A percentile compares a stretch with the other conserved stretches of the same genome.
Evolutionary conservation across 2,329 filamentous ascomycete species (phyloP).

Genomic region (Fusarium graminum): DNA sequence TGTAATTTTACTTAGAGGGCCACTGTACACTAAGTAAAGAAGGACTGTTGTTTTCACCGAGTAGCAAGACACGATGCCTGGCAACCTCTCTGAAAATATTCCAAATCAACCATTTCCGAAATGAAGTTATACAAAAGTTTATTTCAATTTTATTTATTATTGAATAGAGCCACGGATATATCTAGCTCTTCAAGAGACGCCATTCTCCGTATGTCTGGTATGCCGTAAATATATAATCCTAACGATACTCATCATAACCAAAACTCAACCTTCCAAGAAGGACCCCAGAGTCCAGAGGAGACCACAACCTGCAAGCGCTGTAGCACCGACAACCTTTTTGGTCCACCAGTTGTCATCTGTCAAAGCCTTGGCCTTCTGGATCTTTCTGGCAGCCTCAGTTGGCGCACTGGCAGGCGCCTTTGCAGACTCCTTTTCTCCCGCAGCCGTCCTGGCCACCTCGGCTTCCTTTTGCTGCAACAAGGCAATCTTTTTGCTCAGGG

Average conservation of each 20-base stretch:
- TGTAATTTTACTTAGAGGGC: background rate
- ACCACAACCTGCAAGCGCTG: conserved; percentile 71
- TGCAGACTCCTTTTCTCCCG: conserved; percentile 41
- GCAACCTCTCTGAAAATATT: background rate
- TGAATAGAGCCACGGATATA: conserved; percentile 3
- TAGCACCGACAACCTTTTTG: conserved; percentile 73
- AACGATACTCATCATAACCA: conserved; percentile 1
- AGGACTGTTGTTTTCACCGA: background rate
- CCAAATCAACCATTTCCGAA: background rate
- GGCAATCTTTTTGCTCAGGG: conserved; percentile 77
- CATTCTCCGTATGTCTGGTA: conserved; percentile 19
- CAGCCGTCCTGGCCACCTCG: conserved; percentile 55
- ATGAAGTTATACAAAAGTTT: background rate
- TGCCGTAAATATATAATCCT: conserved; percentile 11
- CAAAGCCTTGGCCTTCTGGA: conserved; percentile 66
- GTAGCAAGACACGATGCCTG: background rate
- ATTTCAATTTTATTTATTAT: conserved; percentile 6
- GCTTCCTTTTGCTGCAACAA: conserved; percentile 64
- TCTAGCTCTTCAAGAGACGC: conserved; percentile 13
- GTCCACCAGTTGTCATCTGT: conserved; percentile 76
- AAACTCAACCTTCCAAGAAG: conserved; percentile 58
- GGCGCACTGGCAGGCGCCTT: conserved; percentile 49
- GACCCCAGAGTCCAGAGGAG: conserved; percentile 70
- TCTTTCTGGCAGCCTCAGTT: conserved; percentile 49
- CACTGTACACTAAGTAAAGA: background rate